phyloP scores from a whole-genome alignment of 2,329 filamentous ascomycete genomes.

The Colletotrichum sp. region DNA sequence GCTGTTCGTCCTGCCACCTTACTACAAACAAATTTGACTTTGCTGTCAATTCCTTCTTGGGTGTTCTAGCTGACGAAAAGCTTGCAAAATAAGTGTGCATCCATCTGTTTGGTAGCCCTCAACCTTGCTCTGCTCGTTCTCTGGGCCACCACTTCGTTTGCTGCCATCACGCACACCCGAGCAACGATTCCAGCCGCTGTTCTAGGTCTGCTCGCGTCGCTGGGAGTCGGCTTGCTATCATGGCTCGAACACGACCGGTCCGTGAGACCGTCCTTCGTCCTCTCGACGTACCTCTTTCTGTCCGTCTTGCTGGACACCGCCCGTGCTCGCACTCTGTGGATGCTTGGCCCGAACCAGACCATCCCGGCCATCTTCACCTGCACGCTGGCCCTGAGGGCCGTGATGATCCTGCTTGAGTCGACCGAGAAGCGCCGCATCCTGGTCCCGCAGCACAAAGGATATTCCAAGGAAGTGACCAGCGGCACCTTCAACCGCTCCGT shows the following conservation, averaged over 20 bases:
- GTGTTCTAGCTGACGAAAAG: neutral
- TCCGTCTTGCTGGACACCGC: slow-evolving; percentile 22
- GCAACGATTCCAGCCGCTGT: slow-evolving; percentile 11
- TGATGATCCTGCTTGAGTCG: slow-evolving; percentile 24
- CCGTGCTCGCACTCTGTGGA: slow-evolving; percentile 22
- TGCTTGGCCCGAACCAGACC: slow-evolving; percentile 4
- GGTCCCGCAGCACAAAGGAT: slow-evolving; percentile 41
- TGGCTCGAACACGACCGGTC: slow-evolving; percentile 16
- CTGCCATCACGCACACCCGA: neutral
- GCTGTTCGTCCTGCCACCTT: neutral
- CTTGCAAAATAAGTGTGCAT: neutral
- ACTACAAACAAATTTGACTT: neutral
- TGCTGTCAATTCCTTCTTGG: neutral
- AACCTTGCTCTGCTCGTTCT: slow-evolving; percentile 5
- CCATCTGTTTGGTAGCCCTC: slow-evolving; percentile 4
- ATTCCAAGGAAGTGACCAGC: slow-evolving; percentile 56
- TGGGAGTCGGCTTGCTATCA: slow-evolving; percentile 4
- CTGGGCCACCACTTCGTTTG: neutral
- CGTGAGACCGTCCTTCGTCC: slow-evolving; percentile 20
- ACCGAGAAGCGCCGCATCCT: slow-evolving; percentile 36
- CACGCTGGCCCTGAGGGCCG: slow-evolving; percentile 12
- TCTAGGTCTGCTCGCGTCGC: neutral
- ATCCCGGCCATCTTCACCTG: slow-evolving; percentile 23
- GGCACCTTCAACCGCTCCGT: slow-evolving; percentile 52
- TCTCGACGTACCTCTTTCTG: slow-evolving; percentile 19